These are phyloP conservation scores for Daphne laureola DNA, from an alignment of 441 rosid species.

Conservation along the genomic window DNA sequence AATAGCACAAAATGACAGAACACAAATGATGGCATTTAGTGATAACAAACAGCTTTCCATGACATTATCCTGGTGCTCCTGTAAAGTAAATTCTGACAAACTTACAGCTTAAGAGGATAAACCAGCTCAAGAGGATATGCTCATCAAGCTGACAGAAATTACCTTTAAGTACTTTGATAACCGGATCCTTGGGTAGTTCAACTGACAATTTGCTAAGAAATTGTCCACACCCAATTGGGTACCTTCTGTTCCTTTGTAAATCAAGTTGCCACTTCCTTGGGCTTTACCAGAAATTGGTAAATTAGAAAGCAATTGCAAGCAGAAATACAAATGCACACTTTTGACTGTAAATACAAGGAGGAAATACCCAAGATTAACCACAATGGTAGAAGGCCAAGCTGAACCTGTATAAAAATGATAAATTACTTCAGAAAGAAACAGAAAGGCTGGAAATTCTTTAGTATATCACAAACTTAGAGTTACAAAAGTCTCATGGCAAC, in stretches of 20 bases:
- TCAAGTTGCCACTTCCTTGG: conserved; percentile 38
- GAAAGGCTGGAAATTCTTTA: too few relatives aligned
- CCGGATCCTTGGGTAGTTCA: conserved; percentile 41
- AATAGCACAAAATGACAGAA: too few relatives aligned
- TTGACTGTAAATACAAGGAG: conserved; percentile 11
- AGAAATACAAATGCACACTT: not conserved
- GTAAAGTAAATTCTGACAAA: not conserved
- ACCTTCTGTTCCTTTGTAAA: conserved; percentile 31
- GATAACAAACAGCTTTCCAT: not conserved
- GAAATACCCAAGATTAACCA: conserved; percentile 67
- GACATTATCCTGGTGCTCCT: not conserved
- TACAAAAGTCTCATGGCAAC: too few relatives aligned
- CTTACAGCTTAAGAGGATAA: conserved; percentile 10
- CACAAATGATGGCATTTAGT: too few relatives aligned
- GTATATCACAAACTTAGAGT: too few relatives aligned
- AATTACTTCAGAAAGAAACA: conserved; percentile 13
- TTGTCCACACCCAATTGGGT: conserved; percentile 25
- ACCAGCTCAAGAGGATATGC: conserved; percentile 13
- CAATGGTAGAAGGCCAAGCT: conserved; percentile 47
- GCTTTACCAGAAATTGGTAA: conserved; percentile 41
- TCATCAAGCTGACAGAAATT: conserved; percentile 11
- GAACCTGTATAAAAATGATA: conserved; percentile 42
- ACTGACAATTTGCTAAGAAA: conserved; percentile 30
- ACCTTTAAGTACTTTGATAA: conserved; percentile 63
- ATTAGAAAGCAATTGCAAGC: not conserved